A percentile compares a stretch with the other conserved stretches of the same genome.
These are phyloP conservation scores for Globisporangium acanthophoron DNA, from an alignment of 352 stramenopile species.

Conservation along the genomic window DNA sequence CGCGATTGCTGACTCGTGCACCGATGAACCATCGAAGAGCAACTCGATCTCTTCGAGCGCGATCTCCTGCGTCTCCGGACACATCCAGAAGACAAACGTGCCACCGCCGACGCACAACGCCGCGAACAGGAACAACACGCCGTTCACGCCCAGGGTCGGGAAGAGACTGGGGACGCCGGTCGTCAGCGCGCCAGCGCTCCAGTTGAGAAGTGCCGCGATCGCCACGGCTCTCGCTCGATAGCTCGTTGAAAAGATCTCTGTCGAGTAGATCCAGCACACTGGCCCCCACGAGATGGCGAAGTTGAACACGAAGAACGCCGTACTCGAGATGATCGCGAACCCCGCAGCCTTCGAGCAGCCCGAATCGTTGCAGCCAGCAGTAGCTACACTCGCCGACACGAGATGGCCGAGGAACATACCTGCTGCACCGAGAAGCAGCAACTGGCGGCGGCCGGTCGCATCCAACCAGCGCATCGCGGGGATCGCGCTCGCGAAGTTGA, in stretches of 20 bases:
- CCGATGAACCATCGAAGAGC: slow-evolving; percentile 18
- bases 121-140: slow-evolving; percentile 50
- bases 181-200: slow-evolving; percentile 29
- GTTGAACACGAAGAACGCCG: slow-evolving; percentile 36
- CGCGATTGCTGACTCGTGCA: background rate
- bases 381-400: background rate
- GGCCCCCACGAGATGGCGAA: slow-evolving; percentile 50
- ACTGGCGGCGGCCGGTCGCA: background rate
- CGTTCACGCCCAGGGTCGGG: slow-evolving; percentile 33
- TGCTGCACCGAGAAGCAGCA: background rate
- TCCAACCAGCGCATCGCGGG: background rate
- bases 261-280: slow-evolving; percentile 51
- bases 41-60: slow-evolving; percentile 35
- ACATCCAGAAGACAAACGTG: slow-evolving; percentile 33
- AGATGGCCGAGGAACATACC: background rate
- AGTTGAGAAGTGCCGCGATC: slow-evolving; percentile 27
- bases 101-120: slow-evolving; percentile 25
- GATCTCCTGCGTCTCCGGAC: slow-evolving; percentile 33
- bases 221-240: slow-evolving; percentile 38
- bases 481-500: background rate
- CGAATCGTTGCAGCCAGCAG: background rate
- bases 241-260: slow-evolving; percentile 47
- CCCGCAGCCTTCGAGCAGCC: background rate
- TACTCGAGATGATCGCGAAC: background rate
- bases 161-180: slow-evolving; percentile 39